Evolutionary conservation across 306 rosid genomes (phyloP).

Genomic region (Delonix regia): DNA sequence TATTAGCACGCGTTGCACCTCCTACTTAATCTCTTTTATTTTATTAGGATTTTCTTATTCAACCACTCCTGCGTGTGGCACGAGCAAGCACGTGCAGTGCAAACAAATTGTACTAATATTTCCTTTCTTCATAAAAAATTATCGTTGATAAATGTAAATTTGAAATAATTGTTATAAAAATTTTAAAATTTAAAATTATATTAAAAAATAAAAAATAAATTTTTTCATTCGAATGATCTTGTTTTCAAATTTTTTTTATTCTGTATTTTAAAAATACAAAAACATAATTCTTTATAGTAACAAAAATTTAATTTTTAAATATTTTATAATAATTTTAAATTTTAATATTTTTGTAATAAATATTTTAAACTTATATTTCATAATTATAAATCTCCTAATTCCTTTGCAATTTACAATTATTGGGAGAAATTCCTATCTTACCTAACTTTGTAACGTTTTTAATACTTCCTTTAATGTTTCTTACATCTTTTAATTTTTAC

Average conservation of each 20-base stretch:
- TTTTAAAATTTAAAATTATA: too few species aligned
- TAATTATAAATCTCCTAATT: not conserved
- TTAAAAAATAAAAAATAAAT: too few species aligned
- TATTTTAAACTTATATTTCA: too few species aligned
- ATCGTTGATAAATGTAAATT: too few species aligned
- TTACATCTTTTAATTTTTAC: too few species aligned
- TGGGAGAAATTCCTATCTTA: not conserved
- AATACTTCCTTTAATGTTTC: not conserved
- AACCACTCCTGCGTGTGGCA: slow-evolving; percentile 35
- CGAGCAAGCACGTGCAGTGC: slow-evolving; percentile 20
- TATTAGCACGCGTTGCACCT: slow-evolving; percentile 36
- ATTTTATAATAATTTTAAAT: too few species aligned
- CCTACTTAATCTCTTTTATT: not conserved
- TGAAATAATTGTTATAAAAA: too few species aligned
- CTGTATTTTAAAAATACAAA: too few species aligned
- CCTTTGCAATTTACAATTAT: not conserved
- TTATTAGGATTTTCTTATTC: not conserved
- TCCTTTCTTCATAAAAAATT: not conserved
- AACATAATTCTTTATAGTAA: too few species aligned
- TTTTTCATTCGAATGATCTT: too few species aligned
- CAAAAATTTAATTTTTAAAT: too few species aligned
- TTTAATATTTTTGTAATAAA: not conserved
- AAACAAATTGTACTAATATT: not conserved
- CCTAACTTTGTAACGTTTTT: not conserved
- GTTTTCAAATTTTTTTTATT: too few species aligned